Evolutionary conservation across 345 rosid genomes (phyloP), one percentile per base, ranked within the genome.

Genomic region (Dovyalis caffra): DNA sequence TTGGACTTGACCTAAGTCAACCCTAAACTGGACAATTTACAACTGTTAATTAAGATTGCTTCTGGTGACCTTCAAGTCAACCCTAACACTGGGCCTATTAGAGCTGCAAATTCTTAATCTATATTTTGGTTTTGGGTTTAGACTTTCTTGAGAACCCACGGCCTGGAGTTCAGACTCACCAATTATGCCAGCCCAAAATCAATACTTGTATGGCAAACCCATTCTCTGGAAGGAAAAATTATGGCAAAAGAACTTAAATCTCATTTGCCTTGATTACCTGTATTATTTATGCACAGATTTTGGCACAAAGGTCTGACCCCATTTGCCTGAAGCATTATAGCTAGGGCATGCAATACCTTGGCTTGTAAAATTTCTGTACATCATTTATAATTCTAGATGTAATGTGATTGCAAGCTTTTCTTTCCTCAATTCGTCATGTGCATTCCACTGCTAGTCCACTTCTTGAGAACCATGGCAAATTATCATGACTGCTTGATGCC

Each of bases 361-460:
- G 60, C 12, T 0, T 53, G 58, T 53, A 21, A 53, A 53, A 53
- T 53, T 47, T 47, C 56, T 47, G n/a, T 4, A 1, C 0, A 47
- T 40, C n/a, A n/a, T n/a, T n/a, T n/a, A n/a, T n/a, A n/a, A n/a
- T n/a, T n/a, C n/a, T n/a, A n/a, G n/a, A n/a, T n/a, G n/a, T 35
- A 35, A 35, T 6, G 40, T 6, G 40, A 37, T 37, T 4, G 40
- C 11, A 37, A 20, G 8, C 57, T 49, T 49, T 49, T 49, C 57
- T 6, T 49, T 49, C 23, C 5, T 8, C 58, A n/a, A 21, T 2
- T 53, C 25, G 11, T 21, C 58, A 53, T 21, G 20, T 45, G 63
- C 29, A 6, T 6, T 21, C n/a, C 62, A 5, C 63, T 51, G 68
- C 68, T 32, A 63, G 43, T 47, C 76, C 69, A 63, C 61, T 62